Conservation (phyloP, 441 rosid genomes). For the Populus hybrid region DNA sequence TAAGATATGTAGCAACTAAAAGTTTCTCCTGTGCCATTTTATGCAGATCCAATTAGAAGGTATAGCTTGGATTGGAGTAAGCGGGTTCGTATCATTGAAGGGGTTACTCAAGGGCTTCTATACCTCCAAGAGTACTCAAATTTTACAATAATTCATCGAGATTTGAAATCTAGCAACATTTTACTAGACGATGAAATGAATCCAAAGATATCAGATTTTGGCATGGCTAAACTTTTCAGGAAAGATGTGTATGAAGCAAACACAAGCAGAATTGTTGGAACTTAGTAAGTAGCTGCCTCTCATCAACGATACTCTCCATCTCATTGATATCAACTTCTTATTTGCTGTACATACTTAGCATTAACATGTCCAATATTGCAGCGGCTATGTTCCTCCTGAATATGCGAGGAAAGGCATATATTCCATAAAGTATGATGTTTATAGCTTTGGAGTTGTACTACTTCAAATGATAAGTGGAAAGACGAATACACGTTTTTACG, state of each 20-base stretch:
- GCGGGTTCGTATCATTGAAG: slow-evolving; percentile 30
- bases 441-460: slow-evolving; percentile 34
- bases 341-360: too few relatives aligned
- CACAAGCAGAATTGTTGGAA: too few relatives aligned
- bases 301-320: too few relatives aligned
- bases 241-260: too few relatives aligned
- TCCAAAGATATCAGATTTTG: slow-evolving; percentile 33
- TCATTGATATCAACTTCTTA: too few relatives aligned
- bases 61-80: slow-evolving; percentile 27
- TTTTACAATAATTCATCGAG: slow-evolving; percentile 32
- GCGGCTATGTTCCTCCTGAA: too few relatives aligned
- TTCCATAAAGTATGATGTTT: slow-evolving; percentile 38
- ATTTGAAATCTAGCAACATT: slow-evolving; percentile 35
- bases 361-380: too few relatives aligned
- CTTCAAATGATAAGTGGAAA: slow-evolving; percentile 28
- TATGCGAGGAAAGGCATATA: slow-evolving; percentile 28
- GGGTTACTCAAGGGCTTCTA: slow-evolving; percentile 32
- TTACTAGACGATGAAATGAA: slow-evolving; percentile 28
- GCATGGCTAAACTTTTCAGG: slow-evolving; percentile 31
- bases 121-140: slow-evolving; percentile 43
- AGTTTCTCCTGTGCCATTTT: background rate
- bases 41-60: slow-evolving; percentile 20
- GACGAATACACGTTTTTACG: too few relatives aligned
- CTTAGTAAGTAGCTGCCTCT: too few relatives aligned
- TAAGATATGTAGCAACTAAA: background rate